Evolutionary conservation across 306 rosid species (phyloP).

Genomic region (Mucuna pruriens): DNA sequence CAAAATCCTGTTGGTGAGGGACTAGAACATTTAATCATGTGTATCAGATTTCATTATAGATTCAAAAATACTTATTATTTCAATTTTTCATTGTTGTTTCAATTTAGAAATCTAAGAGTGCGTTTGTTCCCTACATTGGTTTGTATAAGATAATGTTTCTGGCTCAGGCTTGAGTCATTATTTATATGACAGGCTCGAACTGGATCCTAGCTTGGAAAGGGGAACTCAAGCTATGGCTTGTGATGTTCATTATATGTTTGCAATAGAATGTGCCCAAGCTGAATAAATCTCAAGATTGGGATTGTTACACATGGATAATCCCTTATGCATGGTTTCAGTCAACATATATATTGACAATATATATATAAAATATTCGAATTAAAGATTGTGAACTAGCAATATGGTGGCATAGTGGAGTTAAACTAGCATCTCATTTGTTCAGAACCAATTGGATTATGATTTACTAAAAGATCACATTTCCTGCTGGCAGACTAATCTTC

Average conservation of each 20-base stretch:
- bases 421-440: constrained; percentile 13
- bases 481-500: constrained; percentile 3
- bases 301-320: constrained; percentile 14
- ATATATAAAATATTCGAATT: background rate
- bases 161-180: constrained; percentile 38
- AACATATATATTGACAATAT: background rate
- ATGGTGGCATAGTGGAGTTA: background rate
- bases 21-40: constrained; percentile 45
- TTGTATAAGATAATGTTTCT: constrained; percentile 32
- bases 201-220: constrained; percentile 32
- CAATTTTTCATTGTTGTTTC: constrained; percentile 19
- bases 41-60: constrained; percentile 44
- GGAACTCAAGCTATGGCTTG: constrained; percentile 34
- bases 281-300: constrained; percentile 30
- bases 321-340: constrained; percentile 7
- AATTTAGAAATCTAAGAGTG: constrained; percentile 34
- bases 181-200: constrained; percentile 36
- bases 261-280: constrained; percentile 34
- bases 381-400: constrained; percentile 13
- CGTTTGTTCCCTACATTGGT: constrained; percentile 30
- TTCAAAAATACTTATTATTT: constrained; percentile 31
- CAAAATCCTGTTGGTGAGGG: constrained; percentile 57
- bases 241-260: constrained; percentile 39
- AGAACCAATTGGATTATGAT: constrained; percentile 13
- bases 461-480: constrained; percentile 19